phyloP scores from a whole-genome alignment of 2,329 filamentous ascomycete species.

The Leptosphaerulina australis region DNA sequence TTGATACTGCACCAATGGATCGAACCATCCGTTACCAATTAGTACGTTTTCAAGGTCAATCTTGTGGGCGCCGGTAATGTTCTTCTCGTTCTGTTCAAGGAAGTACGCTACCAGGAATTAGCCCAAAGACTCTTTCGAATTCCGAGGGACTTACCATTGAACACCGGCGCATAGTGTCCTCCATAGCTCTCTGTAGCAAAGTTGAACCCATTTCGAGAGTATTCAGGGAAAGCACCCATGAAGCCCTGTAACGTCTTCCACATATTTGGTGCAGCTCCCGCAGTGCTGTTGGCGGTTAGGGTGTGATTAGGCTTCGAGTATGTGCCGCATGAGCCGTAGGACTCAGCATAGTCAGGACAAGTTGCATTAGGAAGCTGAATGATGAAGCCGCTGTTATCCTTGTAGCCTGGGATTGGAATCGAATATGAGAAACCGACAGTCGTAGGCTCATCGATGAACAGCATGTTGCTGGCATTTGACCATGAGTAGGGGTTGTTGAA shows the following conservation, averaged over 20 bases:
- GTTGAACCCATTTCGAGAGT: slow-evolving; percentile 56
- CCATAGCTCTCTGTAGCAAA: slow-evolving; percentile 65
- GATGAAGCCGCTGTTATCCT: slow-evolving; percentile 44
- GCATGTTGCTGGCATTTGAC: slow-evolving; percentile 69
- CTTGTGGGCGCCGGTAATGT: slow-evolving; percentile 53
- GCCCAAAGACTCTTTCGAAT: not conserved
- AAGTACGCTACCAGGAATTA: slow-evolving; percentile 48
- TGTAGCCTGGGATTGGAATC: slow-evolving; percentile 51
- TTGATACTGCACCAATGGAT: slow-evolving; percentile 62
- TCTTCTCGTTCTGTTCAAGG: slow-evolving; percentile 53
- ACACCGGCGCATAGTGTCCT: slow-evolving; percentile 64
- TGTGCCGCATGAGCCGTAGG: slow-evolving; percentile 58
- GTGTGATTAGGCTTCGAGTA: slow-evolving; percentile 60
- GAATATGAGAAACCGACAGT: slow-evolving; percentile 65
- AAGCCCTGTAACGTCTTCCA: slow-evolving; percentile 68
- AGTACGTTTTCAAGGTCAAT: slow-evolving; percentile 59
- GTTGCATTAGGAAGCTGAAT: slow-evolving; percentile 54
- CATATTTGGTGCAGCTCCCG: slow-evolving; percentile 62
- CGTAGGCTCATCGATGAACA: slow-evolving; percentile 72
- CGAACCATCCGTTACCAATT: slow-evolving; percentile 66
- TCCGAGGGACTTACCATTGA: slow-evolving; percentile 47
- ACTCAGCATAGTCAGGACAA: slow-evolving; percentile 58
- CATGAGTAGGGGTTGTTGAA: slow-evolving; percentile 68
- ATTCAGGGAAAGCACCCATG: slow-evolving; percentile 63
- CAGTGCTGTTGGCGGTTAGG: slow-evolving; percentile 60